phyloP scores from a whole-genome alignment of 1,284 basidiomycete genomes.

The Cryptococcus sp. region DNA sequence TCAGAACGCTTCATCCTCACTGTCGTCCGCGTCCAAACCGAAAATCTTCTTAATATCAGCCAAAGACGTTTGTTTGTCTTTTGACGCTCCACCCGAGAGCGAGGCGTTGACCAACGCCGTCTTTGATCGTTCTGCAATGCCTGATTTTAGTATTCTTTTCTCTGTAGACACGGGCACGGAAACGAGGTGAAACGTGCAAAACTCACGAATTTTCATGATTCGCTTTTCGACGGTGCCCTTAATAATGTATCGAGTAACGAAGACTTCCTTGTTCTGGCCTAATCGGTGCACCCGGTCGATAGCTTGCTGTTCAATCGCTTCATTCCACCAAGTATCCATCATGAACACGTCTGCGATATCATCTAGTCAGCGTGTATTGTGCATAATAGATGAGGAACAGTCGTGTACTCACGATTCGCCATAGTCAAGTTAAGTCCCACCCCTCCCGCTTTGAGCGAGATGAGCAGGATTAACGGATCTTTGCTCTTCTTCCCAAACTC shows the following conservation, averaged over 20 bases:
- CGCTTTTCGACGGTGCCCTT: slow-evolving; percentile 66
- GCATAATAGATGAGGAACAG: not conserved
- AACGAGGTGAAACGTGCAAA: not conserved
- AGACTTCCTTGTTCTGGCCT: slow-evolving; percentile 60
- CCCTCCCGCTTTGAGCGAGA: slow-evolving; percentile 91
- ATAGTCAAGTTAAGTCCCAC: slow-evolving; percentile 74
- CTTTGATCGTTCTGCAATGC: slow-evolving; percentile 44
- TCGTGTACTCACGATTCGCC: slow-evolving; percentile 38
- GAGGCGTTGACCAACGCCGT: slow-evolving; percentile 53
- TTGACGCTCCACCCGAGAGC: slow-evolving; percentile 38
- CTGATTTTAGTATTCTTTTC: not conserved
- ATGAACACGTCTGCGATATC: slow-evolving; percentile 77
- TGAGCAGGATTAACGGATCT: slow-evolving; percentile 75
- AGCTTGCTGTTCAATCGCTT: slow-evolving; percentile 83
- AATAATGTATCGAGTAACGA: slow-evolving; percentile 84
- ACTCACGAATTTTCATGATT: slow-evolving; percentile 73
- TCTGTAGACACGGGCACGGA: not conserved
- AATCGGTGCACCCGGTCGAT: slow-evolving; percentile 60
- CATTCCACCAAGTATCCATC: slow-evolving; percentile 98
- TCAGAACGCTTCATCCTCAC: slow-evolving; percentile 43
- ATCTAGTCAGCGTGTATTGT: too few species aligned
- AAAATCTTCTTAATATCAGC: slow-evolving; percentile 55
- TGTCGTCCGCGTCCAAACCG: slow-evolving; percentile 48
- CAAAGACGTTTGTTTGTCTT: slow-evolving; percentile 41
- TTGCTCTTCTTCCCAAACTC: slow-evolving; percentile 69